Conservation (phyloP, 345 rosid species). For the Fremontodendron californicum region DNA sequence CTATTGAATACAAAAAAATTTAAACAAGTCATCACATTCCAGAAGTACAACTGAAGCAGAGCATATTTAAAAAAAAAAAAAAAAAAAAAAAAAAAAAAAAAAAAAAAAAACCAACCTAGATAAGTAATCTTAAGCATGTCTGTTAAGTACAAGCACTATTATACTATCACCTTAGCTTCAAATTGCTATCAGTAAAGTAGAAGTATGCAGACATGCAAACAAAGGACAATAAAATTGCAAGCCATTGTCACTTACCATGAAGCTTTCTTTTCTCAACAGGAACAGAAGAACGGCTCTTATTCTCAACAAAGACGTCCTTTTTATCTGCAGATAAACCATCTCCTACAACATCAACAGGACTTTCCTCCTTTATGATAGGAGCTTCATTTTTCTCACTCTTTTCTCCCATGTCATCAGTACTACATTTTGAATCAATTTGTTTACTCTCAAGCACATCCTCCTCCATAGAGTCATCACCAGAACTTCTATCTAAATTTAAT, state of each 20-base stretch:
- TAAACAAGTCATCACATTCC: not conserved
- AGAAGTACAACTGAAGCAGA: not conserved
- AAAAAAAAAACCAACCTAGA: not conserved
- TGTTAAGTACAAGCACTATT: not conserved
- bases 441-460: slow-evolving; percentile 83
- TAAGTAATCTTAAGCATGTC: not conserved
- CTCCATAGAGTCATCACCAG: slow-evolving; percentile 96
- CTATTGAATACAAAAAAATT: not conserved
- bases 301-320: slow-evolving; percentile 36
- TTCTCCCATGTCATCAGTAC: slow-evolving; percentile 49
- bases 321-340: slow-evolving; percentile 37
- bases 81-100: no score
- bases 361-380: slow-evolving; percentile 41
- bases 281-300: slow-evolving; percentile 27
- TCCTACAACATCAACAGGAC: slow-evolving; percentile 42
- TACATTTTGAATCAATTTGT: slow-evolving; percentile 62
- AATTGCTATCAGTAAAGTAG: not conserved
- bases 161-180: not conserved
- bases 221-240: not conserved
- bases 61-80: no score
- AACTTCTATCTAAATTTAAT: slow-evolving; percentile 90
- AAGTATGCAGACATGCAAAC: not conserved
- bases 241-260: slow-evolving; percentile 43
- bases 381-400: slow-evolving; percentile 44
- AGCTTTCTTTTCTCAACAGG: slow-evolving; percentile 79